These are phyloP conservation scores for Leccinum fuscescens DNA, from an alignment of 1,284 basidiomycete genomes.

Conservation along the genomic window DNA sequence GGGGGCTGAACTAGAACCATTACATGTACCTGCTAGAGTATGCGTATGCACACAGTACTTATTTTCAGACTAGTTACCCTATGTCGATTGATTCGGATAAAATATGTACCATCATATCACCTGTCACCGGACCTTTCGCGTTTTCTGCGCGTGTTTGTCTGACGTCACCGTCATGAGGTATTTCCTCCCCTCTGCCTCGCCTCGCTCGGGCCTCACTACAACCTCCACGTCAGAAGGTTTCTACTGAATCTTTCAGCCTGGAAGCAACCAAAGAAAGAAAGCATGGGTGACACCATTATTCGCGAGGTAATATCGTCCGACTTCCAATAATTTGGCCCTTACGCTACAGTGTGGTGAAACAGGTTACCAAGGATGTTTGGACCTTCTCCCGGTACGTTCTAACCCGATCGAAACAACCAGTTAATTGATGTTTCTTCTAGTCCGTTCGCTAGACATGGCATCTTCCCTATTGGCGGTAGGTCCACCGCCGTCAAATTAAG, in stretches of 20 bases:
- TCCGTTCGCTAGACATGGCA: conserved; percentile 66
- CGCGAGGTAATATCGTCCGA: conserved; percentile 25
- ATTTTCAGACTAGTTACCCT: conserved; percentile 4
- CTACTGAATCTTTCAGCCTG: conserved; percentile 3
- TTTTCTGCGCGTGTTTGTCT: conserved; percentile 15
- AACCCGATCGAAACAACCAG: background rate
- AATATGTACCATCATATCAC: conserved; percentile 2
- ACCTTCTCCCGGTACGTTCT: conserved; percentile 63
- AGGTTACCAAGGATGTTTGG: conserved; percentile 65
- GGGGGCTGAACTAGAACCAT: conserved; percentile 31
- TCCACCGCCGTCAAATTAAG: conserved; percentile 80
- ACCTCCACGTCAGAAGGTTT: conserved; percentile 18
- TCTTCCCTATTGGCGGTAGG: conserved; percentile 76
- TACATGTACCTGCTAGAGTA: conserved; percentile 4
- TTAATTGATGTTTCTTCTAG: conserved; percentile 36
- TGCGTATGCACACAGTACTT: conserved; percentile 2
- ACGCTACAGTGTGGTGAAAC: conserved; percentile 5
- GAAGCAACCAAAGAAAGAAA: conserved; percentile 6
- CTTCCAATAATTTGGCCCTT: background rate
- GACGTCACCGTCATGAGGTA: conserved; percentile 22
- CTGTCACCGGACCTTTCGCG: conserved; percentile 8
- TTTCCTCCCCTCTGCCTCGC: conserved; percentile 15
- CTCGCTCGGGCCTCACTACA: conserved; percentile 11
- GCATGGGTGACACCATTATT: conserved; percentile 29
- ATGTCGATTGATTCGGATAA: too few species aligned